Conservation (phyloP, 2,329 filamentous ascomycete genomes). For the Microsporum canis region DNA sequence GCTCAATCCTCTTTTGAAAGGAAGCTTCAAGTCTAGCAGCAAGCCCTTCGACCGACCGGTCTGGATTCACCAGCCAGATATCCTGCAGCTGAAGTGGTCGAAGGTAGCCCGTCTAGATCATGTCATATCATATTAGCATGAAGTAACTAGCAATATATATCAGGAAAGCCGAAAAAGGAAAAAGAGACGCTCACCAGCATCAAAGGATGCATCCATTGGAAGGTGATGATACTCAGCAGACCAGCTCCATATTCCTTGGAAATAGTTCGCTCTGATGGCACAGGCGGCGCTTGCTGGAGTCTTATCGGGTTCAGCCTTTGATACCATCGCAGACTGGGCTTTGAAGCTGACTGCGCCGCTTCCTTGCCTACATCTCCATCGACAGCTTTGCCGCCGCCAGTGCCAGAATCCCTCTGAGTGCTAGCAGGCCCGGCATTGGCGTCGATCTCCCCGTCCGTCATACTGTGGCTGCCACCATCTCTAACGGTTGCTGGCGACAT, state of each 20-base stretch:
- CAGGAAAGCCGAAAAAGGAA: slow-evolving; percentile 2
- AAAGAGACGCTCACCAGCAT: slow-evolving; percentile 53
- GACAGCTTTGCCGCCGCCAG: not conserved
- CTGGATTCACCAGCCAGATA: slow-evolving; percentile 78
- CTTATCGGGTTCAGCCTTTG: slow-evolving; percentile 35
- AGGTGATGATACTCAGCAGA: slow-evolving; percentile 65
- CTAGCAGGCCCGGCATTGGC: not conserved
- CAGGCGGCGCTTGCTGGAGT: slow-evolving; percentile 41
- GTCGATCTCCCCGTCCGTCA: not conserved
- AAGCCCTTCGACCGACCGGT: slow-evolving; percentile 60
- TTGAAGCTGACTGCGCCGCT: not conserved
- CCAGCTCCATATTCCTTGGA: slow-evolving; percentile 62
- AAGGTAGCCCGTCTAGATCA: slow-evolving; percentile 62
- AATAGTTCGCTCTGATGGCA: slow-evolving; percentile 42
- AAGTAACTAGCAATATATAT: not conserved
- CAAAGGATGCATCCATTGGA: slow-evolving; percentile 80
- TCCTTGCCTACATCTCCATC: slow-evolving; percentile 3
- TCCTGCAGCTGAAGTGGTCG: slow-evolving; percentile 73
- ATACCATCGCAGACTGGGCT: slow-evolving; percentile 26
- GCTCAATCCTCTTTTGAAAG: slow-evolving; percentile 56
- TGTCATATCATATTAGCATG: slow-evolving; percentile 4
- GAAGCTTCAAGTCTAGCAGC: slow-evolving; percentile 54
- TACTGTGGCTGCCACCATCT: not conserved
- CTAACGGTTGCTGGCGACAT: not conserved
- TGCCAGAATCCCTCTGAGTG: not conserved